Base-by-base conservation (phyloP, 495 filamentous ascomycete genomes). In the Aspergillus affinis region DNA sequence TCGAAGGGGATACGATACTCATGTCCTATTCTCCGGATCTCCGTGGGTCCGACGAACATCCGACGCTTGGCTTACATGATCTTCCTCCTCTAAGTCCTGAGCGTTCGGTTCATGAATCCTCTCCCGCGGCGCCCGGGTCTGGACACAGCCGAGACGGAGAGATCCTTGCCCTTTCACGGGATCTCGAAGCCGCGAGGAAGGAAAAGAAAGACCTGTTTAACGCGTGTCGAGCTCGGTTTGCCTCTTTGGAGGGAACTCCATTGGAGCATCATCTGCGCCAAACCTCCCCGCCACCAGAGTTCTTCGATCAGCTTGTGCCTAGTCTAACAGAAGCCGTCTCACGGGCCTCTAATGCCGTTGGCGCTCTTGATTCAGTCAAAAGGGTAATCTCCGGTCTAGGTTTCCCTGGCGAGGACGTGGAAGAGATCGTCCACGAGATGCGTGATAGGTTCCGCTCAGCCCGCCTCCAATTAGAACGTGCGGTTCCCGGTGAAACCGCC, bases 381-480 rank as follows among this genome's bases (percentile, higher is more conserved):
- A 58, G 66, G 19, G 76, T 79, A 48, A 73, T 88, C 30, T 72
- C 63, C 4, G 64, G 54, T 12, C 72, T 89, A 0, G 87, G 87
- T 2, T 90, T 90, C 59, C 64, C 74, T 0, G 81, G 83, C 10
- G 49, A 63, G 0, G 74, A 74, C 59, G 70, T 75, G 0, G 62
- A 77, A 18, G 82, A 83, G n/a, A 77, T 82, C 23, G 63, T 90
- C 7, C 50, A 71, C 0, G 75, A 81, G 1, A 80, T 90, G 20
- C 74, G 74, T 18, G 41, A 65, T 17, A 71, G 77, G 21, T 85
- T 91, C 69, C 83, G 87, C n/a, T 63, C 80, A n/a, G 87, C 88
- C 4, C 82, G 88, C 4, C 75, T 91, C 1, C 81, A 87, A 26
- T 77, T 91, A 6, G 89, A 91, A 61, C 83, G 84, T 63, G 72